A percentile compares a stretch with the other conserved stretches of the same genome.
These are phyloP conservation scores for Entomortierella chlamydospora DNA, from an alignment of 192 early-diverging fungal species.

Conservation along the genomic window DNA sequence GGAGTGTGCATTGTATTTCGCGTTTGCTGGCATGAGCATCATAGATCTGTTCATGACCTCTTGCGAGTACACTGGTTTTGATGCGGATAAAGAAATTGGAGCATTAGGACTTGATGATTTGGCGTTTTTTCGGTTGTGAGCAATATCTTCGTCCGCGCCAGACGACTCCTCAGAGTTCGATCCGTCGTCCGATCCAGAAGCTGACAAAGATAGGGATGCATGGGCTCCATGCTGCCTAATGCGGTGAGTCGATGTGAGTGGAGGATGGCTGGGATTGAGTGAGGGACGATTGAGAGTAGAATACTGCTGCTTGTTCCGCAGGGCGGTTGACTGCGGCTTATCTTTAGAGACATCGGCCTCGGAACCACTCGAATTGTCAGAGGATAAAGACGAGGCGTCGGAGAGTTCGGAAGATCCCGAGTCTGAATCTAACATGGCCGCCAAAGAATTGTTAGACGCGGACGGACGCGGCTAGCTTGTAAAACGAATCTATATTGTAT, in stretches of 20 bases:
- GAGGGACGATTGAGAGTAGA: background rate
- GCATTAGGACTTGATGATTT: conserved; percentile 4
- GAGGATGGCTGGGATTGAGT: background rate
- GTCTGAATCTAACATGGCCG: conserved; percentile 41
- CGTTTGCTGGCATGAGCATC: conserved; percentile 8
- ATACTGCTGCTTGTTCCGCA: background rate
- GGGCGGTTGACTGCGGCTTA: background rate
- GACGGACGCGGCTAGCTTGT: too few species aligned
- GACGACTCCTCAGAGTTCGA: conserved; percentile 12
- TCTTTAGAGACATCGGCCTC: conserved; percentile 14
- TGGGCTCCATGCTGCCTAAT: background rate
- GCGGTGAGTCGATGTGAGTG: background rate
- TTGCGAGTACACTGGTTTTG: conserved; percentile 41
- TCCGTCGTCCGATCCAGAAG: conserved; percentile 21
- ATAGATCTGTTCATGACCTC: conserved; percentile 30
- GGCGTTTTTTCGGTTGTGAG: background rate
- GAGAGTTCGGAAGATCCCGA: conserved; percentile 53
- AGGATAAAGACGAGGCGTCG: conserved; percentile 43
- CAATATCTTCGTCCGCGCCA: conserved; percentile 2
- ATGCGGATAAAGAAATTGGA: conserved; percentile 45
- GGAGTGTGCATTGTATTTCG: background rate
- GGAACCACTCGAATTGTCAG: conserved; percentile 47
- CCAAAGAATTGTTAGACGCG: conserved; percentile 2
- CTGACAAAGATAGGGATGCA: background rate
- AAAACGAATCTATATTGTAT: too few species aligned